Evolutionary conservation across 306 rosid genomes (phyloP).

Genomic region (Casuarina cunninghamiana): DNA sequence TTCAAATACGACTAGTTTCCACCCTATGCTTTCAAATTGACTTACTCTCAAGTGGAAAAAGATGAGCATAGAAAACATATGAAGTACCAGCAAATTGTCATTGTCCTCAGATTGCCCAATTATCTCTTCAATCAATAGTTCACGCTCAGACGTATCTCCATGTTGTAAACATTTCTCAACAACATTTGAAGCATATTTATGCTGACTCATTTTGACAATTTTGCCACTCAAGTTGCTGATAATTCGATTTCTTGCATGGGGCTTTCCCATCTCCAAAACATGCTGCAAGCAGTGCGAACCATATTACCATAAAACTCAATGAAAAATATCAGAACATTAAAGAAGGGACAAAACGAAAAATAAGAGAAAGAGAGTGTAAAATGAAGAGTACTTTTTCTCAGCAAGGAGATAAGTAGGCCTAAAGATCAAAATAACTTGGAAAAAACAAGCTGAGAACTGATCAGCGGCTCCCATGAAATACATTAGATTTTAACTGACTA

Average conservation of each 20-base stretch:
- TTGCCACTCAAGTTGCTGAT: slow-evolving; percentile 52
- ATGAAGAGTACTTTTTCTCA: neutral
- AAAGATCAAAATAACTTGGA: slow-evolving; percentile 10
- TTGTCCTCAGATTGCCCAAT: slow-evolving; percentile 65
- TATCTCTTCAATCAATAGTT: slow-evolving; percentile 68
- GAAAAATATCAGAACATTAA: neutral
- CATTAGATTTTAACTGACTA: neutral
- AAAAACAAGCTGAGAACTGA: neutral
- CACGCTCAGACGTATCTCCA: slow-evolving; percentile 65
- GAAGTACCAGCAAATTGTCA: slow-evolving; percentile 67
- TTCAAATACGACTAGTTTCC: neutral
- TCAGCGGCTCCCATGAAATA: neutral
- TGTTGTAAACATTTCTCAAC: slow-evolving; percentile 85
- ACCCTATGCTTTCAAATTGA: neutral
- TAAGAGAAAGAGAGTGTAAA: neutral
- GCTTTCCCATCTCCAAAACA: slow-evolving; percentile 62
- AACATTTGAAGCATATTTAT: slow-evolving; percentile 89
- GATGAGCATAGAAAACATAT: neutral
- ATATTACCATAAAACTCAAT: slow-evolving; percentile 10
- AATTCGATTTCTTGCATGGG: slow-evolving; percentile 58
- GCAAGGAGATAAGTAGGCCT: neutral
- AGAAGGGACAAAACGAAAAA: neutral
- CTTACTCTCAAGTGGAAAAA: neutral
- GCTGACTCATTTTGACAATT: slow-evolving; percentile 68
- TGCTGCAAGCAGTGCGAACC: slow-evolving; percentile 47